Base-by-base conservation (phyloP, 495 filamentous ascomycete genomes). In the Penicillium flavigenum region DNA sequence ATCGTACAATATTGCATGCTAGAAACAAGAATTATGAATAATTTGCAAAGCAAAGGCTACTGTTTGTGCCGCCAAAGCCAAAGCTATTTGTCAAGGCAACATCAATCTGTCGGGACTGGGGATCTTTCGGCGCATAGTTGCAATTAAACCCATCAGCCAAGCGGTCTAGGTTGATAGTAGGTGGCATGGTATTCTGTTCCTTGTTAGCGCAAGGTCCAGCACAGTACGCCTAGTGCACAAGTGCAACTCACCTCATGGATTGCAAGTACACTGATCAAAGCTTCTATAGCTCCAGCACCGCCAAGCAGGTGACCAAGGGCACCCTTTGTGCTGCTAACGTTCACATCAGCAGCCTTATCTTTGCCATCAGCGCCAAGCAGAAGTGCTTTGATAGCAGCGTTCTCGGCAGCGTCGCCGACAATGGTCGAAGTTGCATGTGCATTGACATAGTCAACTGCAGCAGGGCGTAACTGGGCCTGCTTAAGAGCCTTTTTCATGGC, bases 31-130 rank as follows among this genome's bases (percentile, higher is more conserved):
- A 29, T 32, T 41, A 54, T 54, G 49, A 47, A 32, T 62, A 63
- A 19, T 63, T 61, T 34, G 72, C 81, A 70, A 98, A 96, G 58
- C 91, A 93, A 43, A 98, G 75, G 59, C 83, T 90, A 44, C 92
- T 92, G 76, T 98, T 98, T 9, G 94, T 98, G 29, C 94, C 94
- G 10, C 94, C 94, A 77, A 98, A 98, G 1, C 94, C 94, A 79
- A 98, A 98, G 66, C 93, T 98, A 65, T 98, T 98, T 19, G 90
- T 91, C 63, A 98, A 59, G 32, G 87, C 88, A 26, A 92, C 88
- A 55, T 87, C 79, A 22, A 97, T 85, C 42, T 63, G 65, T 10
- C 84, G 84, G 27, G 86, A 68, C 66, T 97, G 92, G 2, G 89
- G 79, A 31, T 77, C 58, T 1, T 84, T 76, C 0, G 91, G 85